Base-by-base conservation (phyloP, 2,329 filamentous ascomycete species). In the Dichotomopilus funicola region DNA sequence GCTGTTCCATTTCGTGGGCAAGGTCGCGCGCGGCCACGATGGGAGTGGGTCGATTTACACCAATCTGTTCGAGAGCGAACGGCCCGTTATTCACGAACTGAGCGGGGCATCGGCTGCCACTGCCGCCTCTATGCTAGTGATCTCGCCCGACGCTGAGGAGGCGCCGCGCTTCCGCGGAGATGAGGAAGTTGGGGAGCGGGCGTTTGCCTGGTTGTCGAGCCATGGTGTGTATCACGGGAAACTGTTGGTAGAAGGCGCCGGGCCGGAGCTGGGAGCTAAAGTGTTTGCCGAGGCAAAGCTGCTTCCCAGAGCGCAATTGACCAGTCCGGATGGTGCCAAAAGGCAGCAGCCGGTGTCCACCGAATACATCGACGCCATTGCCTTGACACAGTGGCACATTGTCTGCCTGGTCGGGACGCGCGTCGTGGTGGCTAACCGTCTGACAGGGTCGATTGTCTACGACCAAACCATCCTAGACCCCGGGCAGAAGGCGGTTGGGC, bases 311-410 rank as follows among this genome's bases (percentile, higher is more conserved):
- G 82, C 88, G 1, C 84, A 90, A 56, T 80, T 97, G 43, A 82
- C 88, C 1, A 78, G 82, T 2, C 78, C 83, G 0, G 85, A 91
- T 59, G 80, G 81, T 7, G 74, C 82, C 1, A 80, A 86, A 31
- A 82, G 79, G 59, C 86, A 83, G 59, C 71, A 85, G 38, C 19
- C 19, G 19, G 78, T 85, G 19, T 78, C 83, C 0, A 80, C 87
- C 52, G 89, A 95, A 57, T 78, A 82, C 1, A 85, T 96, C 41
- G 83, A 86, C 42, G 89, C 89, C 0, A 86, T 96, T 68, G 85
- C 88, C 0, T 75, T 99, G 60, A 95, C 91, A 5, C 91, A 96
- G 66, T 99, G 94, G 87, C 94, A 99, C 68, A 85, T 96, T 49
- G 72, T 99, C 27, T 83, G 86, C 61, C 77, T 99, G 0, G 82